Base-by-base conservation (phyloP, 2,329 filamentous ascomycete genomes). In the Raffaelea deltoideospora region DNA sequence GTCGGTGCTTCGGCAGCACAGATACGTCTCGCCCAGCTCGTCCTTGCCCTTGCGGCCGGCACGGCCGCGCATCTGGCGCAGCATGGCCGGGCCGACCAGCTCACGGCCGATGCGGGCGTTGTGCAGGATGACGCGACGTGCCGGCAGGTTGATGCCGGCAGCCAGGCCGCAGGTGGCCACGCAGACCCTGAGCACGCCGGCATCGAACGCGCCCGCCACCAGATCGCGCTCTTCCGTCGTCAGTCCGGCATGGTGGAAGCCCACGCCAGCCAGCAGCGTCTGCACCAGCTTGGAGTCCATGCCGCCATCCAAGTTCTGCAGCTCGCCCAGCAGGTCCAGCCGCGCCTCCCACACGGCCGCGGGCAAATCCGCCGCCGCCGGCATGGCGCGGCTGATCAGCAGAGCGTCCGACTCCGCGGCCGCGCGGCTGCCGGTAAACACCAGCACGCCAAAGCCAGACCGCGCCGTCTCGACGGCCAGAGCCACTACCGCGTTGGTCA, bases 1-100 rank as follows among this genome's bases (percentile, higher is more conserved):
- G 45, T 86, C 81, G 10, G 62, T 55, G 47, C 74, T 69, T 22
- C 74, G 69, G 48, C 80, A 86, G 50, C 80, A 85, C 1, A 86
- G 59, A 51, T 80, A 86, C 2, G 79, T 86, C 56, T 86, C 81
- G 3, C 81, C 81, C 33, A 81, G 60, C 35, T 81, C 77, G 38
- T 83, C 79, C 49, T 84, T 86, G 34, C 81, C 81, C 54, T 85
- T 85, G 37, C 81, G 69, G 7, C 81, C 81, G 17, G 81, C 81
- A 41, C 81, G 68, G 3, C 81, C 81, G 49, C 79, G 71, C 81
- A 86, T 87, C 55, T 87, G 81, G 34, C 79, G 72, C 54, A 87
- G 61, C 76, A 87, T 81, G 4, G 80, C 75, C 11, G 81, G 80
- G 0, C 79, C 80, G n/a, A 86, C 71, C 33, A 85, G 60, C 32